A percentile compares a stretch with the other conserved stretches of the same genome.
Evolutionary conservation across 805 yeast genomes (phyloP).

Genomic region (Kazachstania martiniae): DNA sequence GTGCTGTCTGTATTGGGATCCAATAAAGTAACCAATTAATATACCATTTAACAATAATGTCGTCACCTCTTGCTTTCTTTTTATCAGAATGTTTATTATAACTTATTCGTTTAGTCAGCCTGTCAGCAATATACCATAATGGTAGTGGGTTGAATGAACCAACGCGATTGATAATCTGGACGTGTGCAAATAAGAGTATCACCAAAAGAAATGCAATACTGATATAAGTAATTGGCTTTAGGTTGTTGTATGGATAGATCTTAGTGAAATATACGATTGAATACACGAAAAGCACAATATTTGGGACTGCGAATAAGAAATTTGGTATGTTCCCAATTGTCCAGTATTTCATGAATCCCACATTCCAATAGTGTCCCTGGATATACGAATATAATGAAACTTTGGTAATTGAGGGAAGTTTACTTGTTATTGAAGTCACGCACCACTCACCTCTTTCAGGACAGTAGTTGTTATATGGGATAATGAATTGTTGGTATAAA

Average conservation of each 20-base stretch:
- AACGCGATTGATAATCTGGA: slow-evolving; percentile 75
- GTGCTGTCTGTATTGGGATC: slow-evolving; percentile 55
- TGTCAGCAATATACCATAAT: slow-evolving; percentile 56
- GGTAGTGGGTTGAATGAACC: slow-evolving; percentile 67
- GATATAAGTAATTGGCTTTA: slow-evolving; percentile 33
- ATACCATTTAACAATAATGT: slow-evolving; percentile 28
- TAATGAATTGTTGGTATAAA: slow-evolving; percentile 32
- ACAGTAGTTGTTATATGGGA: slow-evolving; percentile 54
- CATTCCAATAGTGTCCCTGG: slow-evolving; percentile 75
- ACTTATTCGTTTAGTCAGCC: slow-evolving; percentile 20
- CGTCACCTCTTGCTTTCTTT: slow-evolving; percentile 4
- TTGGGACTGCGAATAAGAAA: slow-evolving; percentile 67
- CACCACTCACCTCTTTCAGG: slow-evolving; percentile 79
- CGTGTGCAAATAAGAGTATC: slow-evolving; percentile 59
- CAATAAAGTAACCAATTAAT: slow-evolving; percentile 47
- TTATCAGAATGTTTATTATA: no score
- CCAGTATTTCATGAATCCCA: slow-evolving; percentile 79
- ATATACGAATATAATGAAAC: slow-evolving; percentile 53
- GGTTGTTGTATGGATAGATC: slow-evolving; percentile 28
- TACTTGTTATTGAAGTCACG: slow-evolving; percentile 28
- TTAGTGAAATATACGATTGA: slow-evolving; percentile 32
- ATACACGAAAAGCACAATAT: slow-evolving; percentile 35
- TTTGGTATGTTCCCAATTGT: slow-evolving; percentile 71
- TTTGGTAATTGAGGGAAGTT: slow-evolving; percentile 9
- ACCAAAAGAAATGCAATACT: slow-evolving; percentile 37